phyloP scores from a whole-genome alignment of 179 eudicot genomes.

The Corrigiola litoralis region DNA sequence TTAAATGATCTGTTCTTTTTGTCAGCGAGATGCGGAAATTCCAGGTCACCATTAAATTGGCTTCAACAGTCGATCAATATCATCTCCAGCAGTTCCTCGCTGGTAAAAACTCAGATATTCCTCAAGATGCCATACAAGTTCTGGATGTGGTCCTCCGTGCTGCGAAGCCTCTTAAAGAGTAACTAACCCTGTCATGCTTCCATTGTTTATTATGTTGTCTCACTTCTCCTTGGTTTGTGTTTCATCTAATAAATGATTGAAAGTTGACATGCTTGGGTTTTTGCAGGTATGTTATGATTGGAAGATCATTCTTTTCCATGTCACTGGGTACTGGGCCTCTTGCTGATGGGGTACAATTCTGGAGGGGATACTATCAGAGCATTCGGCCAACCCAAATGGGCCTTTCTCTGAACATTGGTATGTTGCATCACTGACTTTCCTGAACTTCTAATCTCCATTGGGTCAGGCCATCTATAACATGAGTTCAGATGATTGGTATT shows the following conservation, averaged over 20 bases:
- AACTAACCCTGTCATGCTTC: neutral
- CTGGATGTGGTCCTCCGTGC: constrained; percentile 74
- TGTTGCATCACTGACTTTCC: neutral
- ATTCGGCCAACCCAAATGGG: constrained; percentile 94
- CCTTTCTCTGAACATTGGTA: constrained; percentile 73
- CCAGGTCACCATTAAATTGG: constrained; percentile 56
- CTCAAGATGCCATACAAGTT: constrained; percentile 73
- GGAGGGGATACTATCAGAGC: constrained; percentile 84
- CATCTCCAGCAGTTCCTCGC: constrained; percentile 44
- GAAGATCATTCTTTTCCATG: constrained; percentile 63
- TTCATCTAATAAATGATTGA: neutral
- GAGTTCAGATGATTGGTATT: too few relatives aligned
- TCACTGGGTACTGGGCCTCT: constrained; percentile 39
- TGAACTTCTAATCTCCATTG: neutral
- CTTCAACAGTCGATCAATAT: constrained; percentile 39
- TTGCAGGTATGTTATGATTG: constrained; percentile 55
- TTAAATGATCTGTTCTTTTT: neutral
- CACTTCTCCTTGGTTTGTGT: neutral
- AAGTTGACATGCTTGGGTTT: neutral
- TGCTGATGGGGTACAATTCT: constrained; percentile 58
- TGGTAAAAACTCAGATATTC: constrained; percentile 37
- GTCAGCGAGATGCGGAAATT: constrained; percentile 48
- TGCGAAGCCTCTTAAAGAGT: constrained; percentile 43
- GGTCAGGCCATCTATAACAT: neutral
- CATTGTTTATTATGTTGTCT: neutral